Base-by-base conservation (phyloP, 2,329 filamentous ascomycete species). In the Sclerotinia minor region DNA sequence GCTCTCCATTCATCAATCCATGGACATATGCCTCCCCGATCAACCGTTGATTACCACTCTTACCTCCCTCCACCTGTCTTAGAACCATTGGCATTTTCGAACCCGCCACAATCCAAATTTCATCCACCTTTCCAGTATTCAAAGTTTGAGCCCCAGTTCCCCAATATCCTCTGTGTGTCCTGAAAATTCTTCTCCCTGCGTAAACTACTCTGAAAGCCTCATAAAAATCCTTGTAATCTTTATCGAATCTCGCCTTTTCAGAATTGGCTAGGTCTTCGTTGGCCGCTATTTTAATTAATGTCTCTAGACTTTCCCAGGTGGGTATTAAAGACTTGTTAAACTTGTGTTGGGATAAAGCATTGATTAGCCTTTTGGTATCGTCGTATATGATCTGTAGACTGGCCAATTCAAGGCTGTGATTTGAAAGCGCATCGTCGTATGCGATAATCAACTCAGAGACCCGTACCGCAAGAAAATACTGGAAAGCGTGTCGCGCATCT, bases 121-220 rank as follows among this genome's bases (percentile, higher is more conserved):
- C 61, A 50, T 65, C 60, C 17, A 2, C 44, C 32, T 15, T 41
- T 21, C 35, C 45, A 3, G 0, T 11, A 61, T 61, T 21, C 15
- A 68, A 32, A 8, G 50, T 38, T 52, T 68, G 66, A 8, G 66
- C 52, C 17, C 44, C 66, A 21, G 65, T 65, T 21, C 66, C 66
- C 41, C 38, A 57, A 65, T 41, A 65, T 11, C 66, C 60, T 15
- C 52, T 65, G 8, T 4, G 11, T 1, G 66, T 68, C 4, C 44
- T 26, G 11, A 68, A 68, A 7, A 71, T 49, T 32, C 59, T 68
- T 49, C 69, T 68, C 8, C 69, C 68, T 5, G 47, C 49, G 68
- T 70, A 71, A 1, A 66, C 65, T 3, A 54, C 24, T 8, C 68
- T 41, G 19, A 68, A 71, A 19, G 61, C 58, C 24, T 66, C 68